Percentiles rank a stretch among this genome's conserved stretches.
Evolutionary conservation across 331 rosid genomes (phyloP).

Genomic region (Dryas integrifolia): DNA sequence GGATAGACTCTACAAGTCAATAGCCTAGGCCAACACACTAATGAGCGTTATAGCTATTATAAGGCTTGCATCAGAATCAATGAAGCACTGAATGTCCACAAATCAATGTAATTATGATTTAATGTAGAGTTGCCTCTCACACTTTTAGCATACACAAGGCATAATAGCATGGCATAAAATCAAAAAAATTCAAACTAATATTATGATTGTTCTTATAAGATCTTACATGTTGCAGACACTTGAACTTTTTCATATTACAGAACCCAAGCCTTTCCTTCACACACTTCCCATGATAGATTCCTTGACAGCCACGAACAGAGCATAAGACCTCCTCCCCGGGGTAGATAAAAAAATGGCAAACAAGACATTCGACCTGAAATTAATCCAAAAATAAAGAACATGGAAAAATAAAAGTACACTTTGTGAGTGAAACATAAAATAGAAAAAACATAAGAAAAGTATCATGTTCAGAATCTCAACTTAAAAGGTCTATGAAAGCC

Average conservation of each 20-base stretch:
- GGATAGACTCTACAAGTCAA: background rate
- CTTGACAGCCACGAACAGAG: conserved; percentile 65
- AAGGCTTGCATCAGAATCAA: background rate
- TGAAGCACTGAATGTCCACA: background rate
- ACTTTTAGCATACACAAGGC: background rate
- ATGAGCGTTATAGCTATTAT: background rate
- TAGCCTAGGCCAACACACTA: conserved; percentile 1
- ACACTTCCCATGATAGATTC: conserved; percentile 58
- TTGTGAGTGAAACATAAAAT: background rate
- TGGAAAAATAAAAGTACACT: background rate
- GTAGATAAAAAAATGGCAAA: conserved; percentile 43
- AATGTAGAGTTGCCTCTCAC: background rate
- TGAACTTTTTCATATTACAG: conserved; percentile 55
- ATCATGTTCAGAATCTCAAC: background rate
- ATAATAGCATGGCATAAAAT: background rate
- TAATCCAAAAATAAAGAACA: background rate
- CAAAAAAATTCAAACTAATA: background rate
- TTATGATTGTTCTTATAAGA: conserved; percentile 1
- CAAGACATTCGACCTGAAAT: conserved; percentile 58
- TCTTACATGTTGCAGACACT: conserved; percentile 83
- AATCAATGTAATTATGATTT: background rate
- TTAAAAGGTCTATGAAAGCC: background rate
- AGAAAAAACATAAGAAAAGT: background rate
- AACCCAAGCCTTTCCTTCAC: conserved; percentile 49
- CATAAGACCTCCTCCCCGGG: conserved; percentile 58